Percentiles rank a stretch among this genome's conserved stretches.
phyloP scores from a whole-genome alignment of 768 basidiomycete species.

The Calocybe gangraenosa region DNA sequence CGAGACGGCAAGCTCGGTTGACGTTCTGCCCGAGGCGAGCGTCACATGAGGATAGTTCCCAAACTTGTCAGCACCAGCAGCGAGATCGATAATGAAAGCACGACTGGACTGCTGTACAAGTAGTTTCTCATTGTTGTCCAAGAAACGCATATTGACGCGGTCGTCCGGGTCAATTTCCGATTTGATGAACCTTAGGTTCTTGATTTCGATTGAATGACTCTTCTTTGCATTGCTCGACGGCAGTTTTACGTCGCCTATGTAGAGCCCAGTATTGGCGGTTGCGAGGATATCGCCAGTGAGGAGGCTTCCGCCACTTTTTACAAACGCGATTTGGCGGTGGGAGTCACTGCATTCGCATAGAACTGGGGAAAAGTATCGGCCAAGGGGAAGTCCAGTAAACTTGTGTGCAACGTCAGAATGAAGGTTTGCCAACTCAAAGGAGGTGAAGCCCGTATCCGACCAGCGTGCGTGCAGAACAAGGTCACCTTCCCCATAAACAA shows the following conservation, averaged over 20 bases:
- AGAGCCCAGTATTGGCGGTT: constrained; percentile 59
- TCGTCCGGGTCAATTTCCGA: constrained; percentile 45
- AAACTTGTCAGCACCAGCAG: constrained; percentile 35
- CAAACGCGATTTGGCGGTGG: constrained; percentile 51
- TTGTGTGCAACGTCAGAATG: constrained; percentile 38
- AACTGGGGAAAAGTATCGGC: constrained; percentile 60
- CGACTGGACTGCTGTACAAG: constrained; percentile 54
- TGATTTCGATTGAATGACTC: constrained; percentile 31
- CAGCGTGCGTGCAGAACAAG: constrained; percentile 64
- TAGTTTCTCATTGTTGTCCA: constrained; percentile 48
- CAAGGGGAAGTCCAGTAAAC: constrained; percentile 54
- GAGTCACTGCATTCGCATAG: constrained; percentile 42
- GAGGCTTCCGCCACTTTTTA: constrained; percentile 56
- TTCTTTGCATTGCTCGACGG: constrained; percentile 27
- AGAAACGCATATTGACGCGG: constrained; percentile 49
- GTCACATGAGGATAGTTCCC: constrained; percentile 46
- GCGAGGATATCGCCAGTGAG: constrained; percentile 64
- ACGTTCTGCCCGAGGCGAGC: constrained; percentile 53
- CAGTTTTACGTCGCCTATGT: constrained; percentile 55
- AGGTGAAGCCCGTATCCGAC: constrained; percentile 60
- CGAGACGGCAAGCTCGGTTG: constrained; percentile 50
- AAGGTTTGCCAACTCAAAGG: constrained; percentile 62
- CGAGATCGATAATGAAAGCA: constrained; percentile 50
- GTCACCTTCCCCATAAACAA: constrained; percentile 46
- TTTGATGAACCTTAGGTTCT: constrained; percentile 46